Conservation (phyloP, 805 yeast species). For the Candida hispaniensis region DNA sequence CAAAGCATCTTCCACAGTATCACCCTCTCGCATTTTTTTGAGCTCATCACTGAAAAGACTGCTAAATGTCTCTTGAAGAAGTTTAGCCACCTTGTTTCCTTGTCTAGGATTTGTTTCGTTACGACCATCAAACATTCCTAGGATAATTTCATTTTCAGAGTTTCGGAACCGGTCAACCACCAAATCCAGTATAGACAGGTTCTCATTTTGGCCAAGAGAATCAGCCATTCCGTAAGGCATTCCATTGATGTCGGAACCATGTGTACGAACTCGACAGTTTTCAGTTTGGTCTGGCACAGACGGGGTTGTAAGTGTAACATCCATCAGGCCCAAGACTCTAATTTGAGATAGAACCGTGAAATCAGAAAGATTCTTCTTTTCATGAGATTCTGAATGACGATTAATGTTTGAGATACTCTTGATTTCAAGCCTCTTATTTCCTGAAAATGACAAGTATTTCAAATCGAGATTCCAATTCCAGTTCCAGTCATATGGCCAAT, state of each 20-base stretch:
- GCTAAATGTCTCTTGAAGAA: conserved; percentile 63
- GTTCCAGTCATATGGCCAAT: conserved; percentile 96
- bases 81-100: conserved; percentile 45
- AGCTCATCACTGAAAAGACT: conserved; percentile 60
- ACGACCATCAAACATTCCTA: conserved; percentile 82
- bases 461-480: conserved; percentile 79
- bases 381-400: conserved; percentile 15
- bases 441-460: conserved; percentile 78
- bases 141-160: conserved; percentile 64
- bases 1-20: conserved; percentile 60
- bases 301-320: conserved; percentile 83
- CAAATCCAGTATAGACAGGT: conserved; percentile 67
- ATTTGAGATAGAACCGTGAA: conserved; percentile 65
- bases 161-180: conserved; percentile 84
- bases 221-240: conserved; percentile 90
- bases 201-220: conserved; percentile 52
- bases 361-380: conserved; percentile 37
- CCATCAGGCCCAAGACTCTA: conserved; percentile 77
- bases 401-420: conserved; percentile 43
- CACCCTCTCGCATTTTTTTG: conserved; percentile 35
- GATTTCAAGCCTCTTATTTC: conserved; percentile 85
- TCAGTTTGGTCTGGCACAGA: conserved; percentile 80
- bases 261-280: conserved; percentile 78
- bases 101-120: conserved; percentile 28
- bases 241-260: conserved; percentile 65